These are phyloP conservation scores for Xerocomellus amylosporus DNA, from an alignment of 768 basidiomycete genomes.

Conservation along the genomic window DNA sequence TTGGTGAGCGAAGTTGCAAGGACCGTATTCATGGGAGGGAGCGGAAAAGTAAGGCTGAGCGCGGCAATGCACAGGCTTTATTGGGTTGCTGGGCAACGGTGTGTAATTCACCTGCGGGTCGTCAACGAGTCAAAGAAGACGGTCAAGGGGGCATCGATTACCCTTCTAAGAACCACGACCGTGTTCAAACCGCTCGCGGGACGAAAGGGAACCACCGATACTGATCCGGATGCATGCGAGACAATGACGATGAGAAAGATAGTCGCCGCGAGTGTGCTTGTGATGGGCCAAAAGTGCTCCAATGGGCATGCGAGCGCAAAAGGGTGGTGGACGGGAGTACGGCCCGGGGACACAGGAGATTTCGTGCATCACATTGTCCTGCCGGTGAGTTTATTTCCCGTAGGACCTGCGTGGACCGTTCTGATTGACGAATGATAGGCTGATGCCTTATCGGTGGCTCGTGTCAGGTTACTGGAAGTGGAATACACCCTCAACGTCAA, in stretches of 20 bases:
- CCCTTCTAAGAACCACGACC: constrained; percentile 62
- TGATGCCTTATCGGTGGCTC: constrained; percentile 64
- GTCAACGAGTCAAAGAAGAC: constrained; percentile 65
- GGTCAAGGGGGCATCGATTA: constrained; percentile 62
- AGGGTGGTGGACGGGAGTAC: constrained; percentile 89
- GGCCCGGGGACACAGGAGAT: constrained; percentile 53
- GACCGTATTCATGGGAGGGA: constrained; percentile 59
- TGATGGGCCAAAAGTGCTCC: constrained; percentile 59
- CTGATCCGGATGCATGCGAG: constrained; percentile 60
- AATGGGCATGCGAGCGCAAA: constrained; percentile 74
- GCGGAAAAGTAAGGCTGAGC: constrained; percentile 60
- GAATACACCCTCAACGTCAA: constrained; percentile 68
- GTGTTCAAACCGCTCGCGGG: constrained; percentile 51
- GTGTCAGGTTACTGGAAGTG: constrained; percentile 73
- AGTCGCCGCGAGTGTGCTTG: constrained; percentile 62
- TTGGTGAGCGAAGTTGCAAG: constrained; percentile 56
- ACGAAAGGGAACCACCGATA: constrained; percentile 31
- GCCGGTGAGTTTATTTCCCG: constrained; percentile 54
- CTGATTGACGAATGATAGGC: constrained; percentile 40
- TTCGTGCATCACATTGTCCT: constrained; percentile 70
- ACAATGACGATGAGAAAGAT: constrained; percentile 60
- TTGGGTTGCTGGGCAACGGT: constrained; percentile 83
- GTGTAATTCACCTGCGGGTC: constrained; percentile 62
- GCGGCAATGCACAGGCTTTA: constrained; percentile 65
- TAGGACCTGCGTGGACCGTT: background rate